These are phyloP conservation scores for Perkinsus olseni DNA, from an alignment of 169 alveolate genomes.

Conservation along the genomic window DNA sequence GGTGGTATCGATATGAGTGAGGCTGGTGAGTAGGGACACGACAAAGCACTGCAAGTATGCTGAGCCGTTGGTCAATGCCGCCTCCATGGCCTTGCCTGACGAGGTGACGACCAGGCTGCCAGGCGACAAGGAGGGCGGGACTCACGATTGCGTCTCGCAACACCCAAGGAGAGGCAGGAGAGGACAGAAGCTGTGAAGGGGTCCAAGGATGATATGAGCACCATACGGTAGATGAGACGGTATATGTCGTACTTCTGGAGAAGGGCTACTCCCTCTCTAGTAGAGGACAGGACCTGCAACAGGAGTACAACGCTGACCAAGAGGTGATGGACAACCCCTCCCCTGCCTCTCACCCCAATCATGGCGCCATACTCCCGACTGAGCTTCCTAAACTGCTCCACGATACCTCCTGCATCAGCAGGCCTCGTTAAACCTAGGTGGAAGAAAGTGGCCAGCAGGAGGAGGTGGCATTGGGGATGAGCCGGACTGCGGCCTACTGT, in stretches of 20 bases:
- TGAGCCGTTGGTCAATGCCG: neutral
- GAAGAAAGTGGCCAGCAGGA: neutral
- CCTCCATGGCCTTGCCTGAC: neutral
- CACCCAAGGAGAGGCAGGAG: neutral
- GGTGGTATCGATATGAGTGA: neutral
- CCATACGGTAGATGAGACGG: conserved; percentile 2
- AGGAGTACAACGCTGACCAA: neutral
- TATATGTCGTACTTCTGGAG: neutral
- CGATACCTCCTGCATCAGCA: neutral
- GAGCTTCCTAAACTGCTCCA: neutral
- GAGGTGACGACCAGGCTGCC: no score
- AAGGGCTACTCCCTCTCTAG: neutral
- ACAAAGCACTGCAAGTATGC: neutral
- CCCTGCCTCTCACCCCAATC: neutral
- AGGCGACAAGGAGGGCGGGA: no score
- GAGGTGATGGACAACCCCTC: no score
- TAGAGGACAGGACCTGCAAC: neutral
- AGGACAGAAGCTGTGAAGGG: neutral
- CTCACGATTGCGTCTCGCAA: neutral
- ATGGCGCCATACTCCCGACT: neutral
- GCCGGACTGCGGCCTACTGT: neutral
- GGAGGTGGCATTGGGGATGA: no score
- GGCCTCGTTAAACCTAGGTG: neutral
- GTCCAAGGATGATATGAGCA: neutral
- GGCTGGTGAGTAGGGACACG: neutral